Conservation (phyloP, 2,329 filamentous ascomycete species). For the Rhytidhysteron rufulum region DNA sequence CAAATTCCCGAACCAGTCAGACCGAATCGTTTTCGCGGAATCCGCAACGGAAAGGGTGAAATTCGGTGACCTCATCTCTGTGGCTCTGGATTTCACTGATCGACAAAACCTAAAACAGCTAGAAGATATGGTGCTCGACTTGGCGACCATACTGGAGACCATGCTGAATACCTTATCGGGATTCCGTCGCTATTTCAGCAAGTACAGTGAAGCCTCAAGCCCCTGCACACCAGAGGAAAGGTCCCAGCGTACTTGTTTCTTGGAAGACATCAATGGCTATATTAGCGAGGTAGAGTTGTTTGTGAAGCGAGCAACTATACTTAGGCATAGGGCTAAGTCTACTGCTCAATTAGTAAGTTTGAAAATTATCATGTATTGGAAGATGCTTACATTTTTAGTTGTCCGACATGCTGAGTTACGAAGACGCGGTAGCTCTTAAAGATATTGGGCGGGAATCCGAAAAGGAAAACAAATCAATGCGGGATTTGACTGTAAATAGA, state of each 20-base stretch:
- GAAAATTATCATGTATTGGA: neutral
- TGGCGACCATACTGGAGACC: constrained; percentile 6
- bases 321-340: constrained; percentile 1
- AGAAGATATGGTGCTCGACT: constrained; percentile 6
- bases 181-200: neutral
- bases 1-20: constrained; percentile 1
- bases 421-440: constrained; percentile 6
- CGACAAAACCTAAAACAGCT: constrained; percentile 6
- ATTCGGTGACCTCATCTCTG: neutral
- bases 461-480: constrained; percentile 5
- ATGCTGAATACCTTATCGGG: constrained; percentile 1
- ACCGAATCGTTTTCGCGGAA: constrained; percentile 3
- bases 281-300: neutral
- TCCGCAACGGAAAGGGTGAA: neutral
- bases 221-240: no score
- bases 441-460: constrained; percentile 4
- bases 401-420: constrained; percentile 8
- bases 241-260: constrained; percentile 3
- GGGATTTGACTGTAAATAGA: constrained; percentile 5
- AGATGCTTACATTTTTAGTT: constrained; percentile 1
- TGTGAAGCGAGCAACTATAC: neutral
- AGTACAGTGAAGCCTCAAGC: neutral
- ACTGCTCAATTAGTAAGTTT: constrained; percentile 2
- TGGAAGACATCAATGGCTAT: constrained; percentile 1
- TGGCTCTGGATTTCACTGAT: constrained; percentile 7